These are phyloP conservation scores for Clonostachys byssicola DNA, from an alignment of 2,329 filamentous ascomycete genomes.

Conservation along the genomic window DNA sequence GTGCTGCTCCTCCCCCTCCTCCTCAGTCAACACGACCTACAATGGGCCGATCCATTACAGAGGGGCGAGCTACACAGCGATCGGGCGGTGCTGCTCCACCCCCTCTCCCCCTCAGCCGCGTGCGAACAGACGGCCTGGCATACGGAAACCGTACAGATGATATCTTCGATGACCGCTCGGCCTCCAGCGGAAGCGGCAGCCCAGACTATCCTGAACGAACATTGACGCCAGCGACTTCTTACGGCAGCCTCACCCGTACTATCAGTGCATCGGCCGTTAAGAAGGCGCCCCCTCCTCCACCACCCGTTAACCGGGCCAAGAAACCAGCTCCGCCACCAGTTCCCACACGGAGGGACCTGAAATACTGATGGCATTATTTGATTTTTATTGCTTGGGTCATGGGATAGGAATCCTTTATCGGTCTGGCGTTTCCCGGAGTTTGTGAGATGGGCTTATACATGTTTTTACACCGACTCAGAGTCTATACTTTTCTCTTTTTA, in stretches of 20 bases:
- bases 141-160: constrained; percentile 29
- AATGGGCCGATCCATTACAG: constrained; percentile 31
- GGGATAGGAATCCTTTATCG: too few relatives aligned
- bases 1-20: constrained; percentile 18
- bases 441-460: too few relatives aligned
- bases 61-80: constrained; percentile 14
- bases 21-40: constrained; percentile 27
- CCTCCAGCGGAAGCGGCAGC: constrained; percentile 44
- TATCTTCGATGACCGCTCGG: constrained; percentile 47
- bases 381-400: background rate
- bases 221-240: constrained; percentile 52
- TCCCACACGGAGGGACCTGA: constrained; percentile 19
- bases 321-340: constrained; percentile 29
- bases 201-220: constrained; percentile 46
- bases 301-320: constrained; percentile 41
- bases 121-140: constrained; percentile 26
- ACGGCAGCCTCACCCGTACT: constrained; percentile 46
- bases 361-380: constrained; percentile 3
- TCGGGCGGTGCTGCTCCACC: constrained; percentile 15
- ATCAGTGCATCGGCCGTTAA: constrained; percentile 17
- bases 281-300: constrained; percentile 50
- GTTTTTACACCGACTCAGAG: too few relatives aligned
- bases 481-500: too few relatives aligned
- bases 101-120: constrained; percentile 36
- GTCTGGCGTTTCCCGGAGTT: too few relatives aligned